Evolutionary conservation across 1,284 basidiomycete genomes (phyloP), one percentile per base, ranked within the genome.

Genomic region (Phellopilus nigrolimitatus): DNA sequence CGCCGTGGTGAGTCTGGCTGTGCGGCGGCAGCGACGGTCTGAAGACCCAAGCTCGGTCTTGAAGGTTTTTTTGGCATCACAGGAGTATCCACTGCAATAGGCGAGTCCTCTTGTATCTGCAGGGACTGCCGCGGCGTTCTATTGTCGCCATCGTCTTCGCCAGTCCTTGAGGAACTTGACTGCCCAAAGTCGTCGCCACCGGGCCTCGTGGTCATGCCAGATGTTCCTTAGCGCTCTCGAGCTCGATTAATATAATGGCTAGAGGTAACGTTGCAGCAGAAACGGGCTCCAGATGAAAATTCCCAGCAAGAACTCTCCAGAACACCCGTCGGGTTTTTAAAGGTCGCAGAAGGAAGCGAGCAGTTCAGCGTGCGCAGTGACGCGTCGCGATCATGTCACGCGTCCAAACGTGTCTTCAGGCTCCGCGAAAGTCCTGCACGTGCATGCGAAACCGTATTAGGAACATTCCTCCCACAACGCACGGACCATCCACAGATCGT

Each of bases 271-370:
- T 22, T 33, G 28, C 17, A 34, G 27, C 5, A 46, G 17, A 2
- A 47, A 25, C 0, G 85, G 66, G 31, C 85, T 63, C 4, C 84
- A 40, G 52, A 84, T 65, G 58, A 82, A 82, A n/a, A n/a, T n/a
- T n/a, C n/a, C n/a, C n/a, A n/a, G n/a, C n/a, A n/a, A n/a, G n/a
- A n/a, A n/a, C n/a, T n/a, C n/a, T n/a, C n/a, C n/a, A n/a, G n/a
- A n/a, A n/a, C n/a, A n/a, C n/a, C n/a, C n/a, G n/a, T n/a, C n/a
- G n/a, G n/a, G n/a, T n/a, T n/a, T n/a, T n/a, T n/a, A n/a, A n/a
- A n/a, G n/a, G n/a, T n/a, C n/a, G n/a, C n/a, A n/a, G n/a, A n/a
- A n/a, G n/a, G n/a, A n/a, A n/a, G n/a, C n/a, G n/a, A n/a, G n/a
- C n/a, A n/a, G n/a, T n/a, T n/a, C n/a, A n/a, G n/a, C n/a, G n/a